Conservation (phyloP, 768 basidiomycete species). For the Lepiota venenata region DNA sequence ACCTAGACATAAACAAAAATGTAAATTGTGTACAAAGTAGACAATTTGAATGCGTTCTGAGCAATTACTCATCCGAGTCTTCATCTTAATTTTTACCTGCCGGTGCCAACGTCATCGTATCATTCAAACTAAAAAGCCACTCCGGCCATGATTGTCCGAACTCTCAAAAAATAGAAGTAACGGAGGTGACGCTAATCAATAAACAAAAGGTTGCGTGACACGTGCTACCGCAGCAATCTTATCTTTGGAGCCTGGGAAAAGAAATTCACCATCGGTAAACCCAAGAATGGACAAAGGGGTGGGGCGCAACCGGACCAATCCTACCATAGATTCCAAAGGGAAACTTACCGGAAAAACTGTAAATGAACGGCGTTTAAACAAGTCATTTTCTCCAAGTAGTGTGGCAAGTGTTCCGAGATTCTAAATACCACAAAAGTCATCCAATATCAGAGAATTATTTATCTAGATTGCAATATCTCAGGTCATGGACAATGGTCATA, state of each 20-base stretch:
- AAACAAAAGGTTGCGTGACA: slow-evolving; percentile 73
- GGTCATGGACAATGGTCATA: too few species aligned
- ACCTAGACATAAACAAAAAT: too few species aligned
- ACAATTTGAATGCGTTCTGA: not conserved
- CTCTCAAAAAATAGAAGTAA: not conserved
- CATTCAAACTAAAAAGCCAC: slow-evolving; percentile 54
- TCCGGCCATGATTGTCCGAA: not conserved
- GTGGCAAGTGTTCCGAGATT: too few species aligned
- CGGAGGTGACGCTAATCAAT: slow-evolving; percentile 48
- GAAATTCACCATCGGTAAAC: slow-evolving; percentile 74
- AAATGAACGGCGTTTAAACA: slow-evolving; percentile 81
- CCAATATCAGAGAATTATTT: too few species aligned
- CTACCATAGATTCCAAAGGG: not conserved
- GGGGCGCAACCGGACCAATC: not conserved
- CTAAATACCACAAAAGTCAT: too few species aligned
- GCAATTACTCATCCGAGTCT: slow-evolving; percentile 15
- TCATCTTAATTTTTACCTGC: slow-evolving; percentile 23
- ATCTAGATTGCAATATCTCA: too few species aligned
- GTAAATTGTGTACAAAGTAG: too few species aligned
- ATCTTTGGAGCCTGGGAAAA: slow-evolving; percentile 62
- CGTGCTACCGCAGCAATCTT: slow-evolving; percentile 50
- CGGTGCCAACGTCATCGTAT: slow-evolving; percentile 56
- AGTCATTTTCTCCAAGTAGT: slow-evolving; percentile 74
- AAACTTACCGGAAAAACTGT: slow-evolving; percentile 49
- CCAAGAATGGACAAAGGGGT: slow-evolving; percentile 28